Percentiles rank a stretch among this genome's conserved stretches.
phyloP scores from a whole-genome alignment of 2,329 filamentous ascomycete genomes.

The Coleophoma cylindrospora region DNA sequence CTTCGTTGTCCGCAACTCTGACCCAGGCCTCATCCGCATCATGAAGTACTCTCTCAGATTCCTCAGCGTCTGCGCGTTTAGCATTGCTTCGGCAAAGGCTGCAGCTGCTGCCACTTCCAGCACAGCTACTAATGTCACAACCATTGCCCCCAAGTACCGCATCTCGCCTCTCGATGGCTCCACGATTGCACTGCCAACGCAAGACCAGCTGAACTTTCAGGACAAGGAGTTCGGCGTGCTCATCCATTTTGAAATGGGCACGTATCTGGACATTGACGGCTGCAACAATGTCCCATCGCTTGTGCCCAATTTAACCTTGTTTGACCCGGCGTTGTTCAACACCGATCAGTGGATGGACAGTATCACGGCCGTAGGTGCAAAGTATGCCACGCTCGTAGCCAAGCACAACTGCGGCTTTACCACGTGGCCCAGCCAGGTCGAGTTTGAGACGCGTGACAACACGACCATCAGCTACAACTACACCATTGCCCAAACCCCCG shows the following conservation, averaged over 20 bases:
- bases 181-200: slow-evolving; percentile 20
- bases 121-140: background rate
- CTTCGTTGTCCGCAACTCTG: background rate
- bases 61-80: background rate
- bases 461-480: slow-evolving; percentile 22
- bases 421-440: slow-evolving; percentile 23
- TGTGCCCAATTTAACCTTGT: slow-evolving; percentile 16
- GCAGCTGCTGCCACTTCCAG: background rate
- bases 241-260: slow-evolving; percentile 22
- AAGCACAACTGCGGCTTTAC: slow-evolving; percentile 28
- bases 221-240: slow-evolving; percentile 21
- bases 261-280: slow-evolving; percentile 20
- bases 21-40: background rate
- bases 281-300: slow-evolving; percentile 20
- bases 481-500: slow-evolving; percentile 21
- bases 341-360: slow-evolving; percentile 25
- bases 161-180: slow-evolving; percentile 21
- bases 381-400: slow-evolving; percentile 24
- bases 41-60: slow-evolving; percentile 1
- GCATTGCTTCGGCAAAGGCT: slow-evolving; percentile 1
- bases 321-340: slow-evolving; percentile 17
- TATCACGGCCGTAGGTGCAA: slow-evolving; percentile 19
- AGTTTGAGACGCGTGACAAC: slow-evolving; percentile 18
- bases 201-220: slow-evolving; percentile 20
- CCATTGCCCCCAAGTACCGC: slow-evolving; percentile 6